Conservation (phyloP, 2,329 filamentous ascomycete genomes). For the Bipolaris bicolor region DNA sequence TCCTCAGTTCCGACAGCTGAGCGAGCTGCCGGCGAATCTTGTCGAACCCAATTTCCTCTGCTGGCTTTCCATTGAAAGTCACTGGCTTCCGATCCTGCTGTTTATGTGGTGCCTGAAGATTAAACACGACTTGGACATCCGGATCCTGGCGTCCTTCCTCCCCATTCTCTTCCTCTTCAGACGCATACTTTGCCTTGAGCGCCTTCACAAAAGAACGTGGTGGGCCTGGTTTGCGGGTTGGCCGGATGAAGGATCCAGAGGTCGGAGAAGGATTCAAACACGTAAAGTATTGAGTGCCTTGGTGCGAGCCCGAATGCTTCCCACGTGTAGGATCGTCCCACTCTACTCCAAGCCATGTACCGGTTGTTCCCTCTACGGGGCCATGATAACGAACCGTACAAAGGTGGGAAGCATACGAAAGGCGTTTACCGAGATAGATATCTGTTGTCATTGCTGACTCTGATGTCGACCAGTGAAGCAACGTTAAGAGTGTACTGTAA, state of each 20-base stretch:
- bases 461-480: neutral
- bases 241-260: constrained; percentile 85
- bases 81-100: constrained; percentile 58
- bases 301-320: constrained; percentile 87
- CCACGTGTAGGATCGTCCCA: constrained; percentile 89
- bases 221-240: constrained; percentile 71
- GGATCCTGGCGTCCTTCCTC: constrained; percentile 41
- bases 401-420: constrained; percentile 76
- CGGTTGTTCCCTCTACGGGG: constrained; percentile 73
- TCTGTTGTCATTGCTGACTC: constrained; percentile 35
- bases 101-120: constrained; percentile 24
- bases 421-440: constrained; percentile 70
- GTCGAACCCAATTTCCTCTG: constrained; percentile 93
- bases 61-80: constrained; percentile 78
- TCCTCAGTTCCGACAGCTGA: constrained; percentile 75
- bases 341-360: constrained; percentile 91
- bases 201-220: constrained; percentile 79
- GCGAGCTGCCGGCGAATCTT: constrained; percentile 85
- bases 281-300: constrained; percentile 62
- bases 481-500: neutral
- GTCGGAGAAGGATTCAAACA: constrained; percentile 66
- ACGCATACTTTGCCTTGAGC: constrained; percentile 81
- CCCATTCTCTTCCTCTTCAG: constrained; percentile 36
- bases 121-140: constrained; percentile 40
- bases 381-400: constrained; percentile 90